Percentiles rank a stretch among this genome's conserved stretches.
These are phyloP conservation scores for Cardiospermum halicacabum DNA, from an alignment of 345 rosid species.

Conservation along the genomic window DNA sequence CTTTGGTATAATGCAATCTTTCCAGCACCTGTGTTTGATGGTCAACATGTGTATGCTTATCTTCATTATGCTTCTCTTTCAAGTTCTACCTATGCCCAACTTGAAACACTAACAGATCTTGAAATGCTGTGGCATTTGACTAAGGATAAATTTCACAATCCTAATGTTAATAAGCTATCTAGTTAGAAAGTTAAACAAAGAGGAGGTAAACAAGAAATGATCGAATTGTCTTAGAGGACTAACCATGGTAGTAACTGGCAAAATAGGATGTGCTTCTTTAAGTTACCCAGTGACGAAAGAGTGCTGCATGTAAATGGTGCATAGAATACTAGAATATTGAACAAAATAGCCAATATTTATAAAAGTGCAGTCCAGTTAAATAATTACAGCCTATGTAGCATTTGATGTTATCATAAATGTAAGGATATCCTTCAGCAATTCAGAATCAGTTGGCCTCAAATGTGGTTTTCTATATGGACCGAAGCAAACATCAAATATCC, in stretches of 20 bases:
- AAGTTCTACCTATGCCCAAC: constrained; percentile 14
- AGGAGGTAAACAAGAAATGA: constrained; percentile 7
- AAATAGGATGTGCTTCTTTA: constrained; percentile 31
- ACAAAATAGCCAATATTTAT: not conserved
- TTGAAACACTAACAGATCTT: constrained; percentile 38
- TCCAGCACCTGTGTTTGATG: too few relatives aligned
- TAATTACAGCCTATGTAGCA: too few relatives aligned
- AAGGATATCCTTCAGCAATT: constrained; percentile 65
- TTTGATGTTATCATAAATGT: not conserved
- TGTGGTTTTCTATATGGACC: constrained; percentile 73
- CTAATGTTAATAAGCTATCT: constrained; percentile 30
- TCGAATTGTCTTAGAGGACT: constrained; percentile 24
- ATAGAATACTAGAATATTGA: constrained; percentile 3
- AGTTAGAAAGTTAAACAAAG: constrained; percentile 13
- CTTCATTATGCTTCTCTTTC: too few relatives aligned
- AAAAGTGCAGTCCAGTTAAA: too few relatives aligned
- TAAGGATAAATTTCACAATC: constrained; percentile 34
- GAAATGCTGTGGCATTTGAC: constrained; percentile 21
- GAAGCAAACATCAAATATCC: constrained; percentile 19
- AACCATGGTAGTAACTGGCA: constrained; percentile 39
- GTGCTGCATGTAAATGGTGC: constrained; percentile 51
- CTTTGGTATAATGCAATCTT: too few relatives aligned
- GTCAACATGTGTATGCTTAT: too few relatives aligned
- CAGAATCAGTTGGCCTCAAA: constrained; percentile 73
- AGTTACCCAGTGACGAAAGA: constrained; percentile 60